Base-by-base conservation (phyloP, 192 early-diverging fungal species). In the Podochytrium sp. region DNA sequence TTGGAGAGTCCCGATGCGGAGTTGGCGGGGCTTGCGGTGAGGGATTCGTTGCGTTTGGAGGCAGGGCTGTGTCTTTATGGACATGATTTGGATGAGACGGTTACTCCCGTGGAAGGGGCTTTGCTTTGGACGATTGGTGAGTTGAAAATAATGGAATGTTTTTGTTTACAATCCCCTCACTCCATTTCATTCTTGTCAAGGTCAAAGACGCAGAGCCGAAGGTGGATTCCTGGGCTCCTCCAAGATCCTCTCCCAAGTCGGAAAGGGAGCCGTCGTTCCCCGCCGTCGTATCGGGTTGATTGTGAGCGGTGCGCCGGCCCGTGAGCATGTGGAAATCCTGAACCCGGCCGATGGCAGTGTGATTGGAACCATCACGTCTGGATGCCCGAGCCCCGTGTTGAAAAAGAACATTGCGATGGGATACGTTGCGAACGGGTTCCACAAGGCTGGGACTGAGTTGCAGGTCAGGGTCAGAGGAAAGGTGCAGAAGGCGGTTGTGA, bases 341-440 rank as follows among this genome's bases (percentile, higher is more conserved):
- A 81, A 83, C 65, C 71, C 78, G 20, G 86, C 89, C 0, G 69
- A 71, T 4, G 90, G 89, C 37, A 83, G 84, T 33, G 76, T 85
- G 52, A 84, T 95, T 70, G 96, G 96, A 49, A 90, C 84, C 41
- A 84, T 99, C 55, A 99, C 97, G n/a, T 91, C 88, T 10, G 97
- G 97, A 16, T 92, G 92, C 71, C 97, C 97, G 32, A 90, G 91
- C 3, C 97, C 97, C 2, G 88, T 89, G 2, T 85, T 95, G 41
- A 94, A 94, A 83, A 92, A 95, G 84, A 99, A 99, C 84, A 84
- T 99, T 70, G 97, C 96, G 16, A 99, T 99, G 96, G 97, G 92
- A 0, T 97, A 97, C 71, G 94, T 99, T 42, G 83, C 89, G 78
- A 87, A 87, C 67, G 95, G 95, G 10, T 85, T 89, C 81, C 92